phyloP scores from a whole-genome alignment of 495 filamentous ascomycete genomes.

The Penicilliopsis zonata region DNA sequence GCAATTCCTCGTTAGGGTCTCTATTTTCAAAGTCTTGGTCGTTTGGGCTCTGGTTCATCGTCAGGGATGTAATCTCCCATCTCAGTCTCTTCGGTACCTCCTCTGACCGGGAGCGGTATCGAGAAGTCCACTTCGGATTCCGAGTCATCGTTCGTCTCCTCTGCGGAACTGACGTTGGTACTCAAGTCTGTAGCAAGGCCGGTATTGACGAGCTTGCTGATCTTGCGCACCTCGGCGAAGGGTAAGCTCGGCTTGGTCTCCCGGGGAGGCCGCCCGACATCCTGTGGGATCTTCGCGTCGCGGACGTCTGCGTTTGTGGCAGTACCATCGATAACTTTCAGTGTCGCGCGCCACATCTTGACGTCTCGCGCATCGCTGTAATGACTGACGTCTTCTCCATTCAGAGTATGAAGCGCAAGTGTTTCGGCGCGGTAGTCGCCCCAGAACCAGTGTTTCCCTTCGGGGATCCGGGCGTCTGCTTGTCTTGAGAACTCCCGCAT shows the following conservation, averaged over 20 bases:
- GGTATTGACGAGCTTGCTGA: constrained; percentile 22
- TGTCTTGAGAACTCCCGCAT: constrained; percentile 29
- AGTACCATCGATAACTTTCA: constrained; percentile 28
- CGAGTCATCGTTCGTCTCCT: constrained; percentile 5
- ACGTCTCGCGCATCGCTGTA: constrained; percentile 30
- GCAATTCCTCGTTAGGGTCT: neutral
- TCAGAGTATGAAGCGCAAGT: constrained; percentile 40
- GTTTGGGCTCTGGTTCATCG: constrained; percentile 5
- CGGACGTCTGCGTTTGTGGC: constrained; percentile 13
- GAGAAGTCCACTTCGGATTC: constrained; percentile 7
- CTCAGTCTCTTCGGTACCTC: constrained; percentile 14
- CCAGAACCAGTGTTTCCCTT: constrained; percentile 41
- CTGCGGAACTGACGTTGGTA: constrained; percentile 11
- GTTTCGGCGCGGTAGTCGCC: constrained; percentile 41
- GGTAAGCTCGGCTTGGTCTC: constrained; percentile 7
- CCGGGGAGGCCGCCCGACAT: constrained; percentile 13
- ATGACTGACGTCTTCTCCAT: constrained; percentile 33
- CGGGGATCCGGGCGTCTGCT: constrained; percentile 33
- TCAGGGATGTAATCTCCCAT: constrained; percentile 11
- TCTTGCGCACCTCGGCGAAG: constrained; percentile 21
- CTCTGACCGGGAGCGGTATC: constrained; percentile 8
- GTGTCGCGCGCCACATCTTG: constrained; percentile 29
- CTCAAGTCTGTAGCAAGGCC: constrained; percentile 14
- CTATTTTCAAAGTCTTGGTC: constrained; percentile 3
- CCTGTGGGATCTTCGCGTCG: constrained; percentile 11